These are phyloP conservation scores for Solanum hybrid DNA, from an alignment of 305 asterid species.

Conservation along the genomic window DNA sequence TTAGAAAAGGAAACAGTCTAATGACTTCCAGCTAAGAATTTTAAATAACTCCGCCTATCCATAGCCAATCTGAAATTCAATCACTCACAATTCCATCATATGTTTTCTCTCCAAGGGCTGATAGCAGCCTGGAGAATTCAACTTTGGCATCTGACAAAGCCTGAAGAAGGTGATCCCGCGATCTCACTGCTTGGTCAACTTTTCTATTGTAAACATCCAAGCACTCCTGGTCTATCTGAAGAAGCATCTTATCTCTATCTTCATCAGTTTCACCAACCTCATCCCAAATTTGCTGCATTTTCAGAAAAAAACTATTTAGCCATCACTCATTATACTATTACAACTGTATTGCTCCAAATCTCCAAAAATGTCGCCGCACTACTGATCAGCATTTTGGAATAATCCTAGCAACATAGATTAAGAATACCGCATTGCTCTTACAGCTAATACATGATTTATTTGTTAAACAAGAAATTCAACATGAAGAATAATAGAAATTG, in stretches of 20 bases:
- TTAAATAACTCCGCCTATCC: background rate
- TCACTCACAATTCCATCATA: slow-evolving; percentile 60
- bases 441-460: background rate
- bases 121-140: slow-evolving; percentile 64
- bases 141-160: slow-evolving; percentile 73
- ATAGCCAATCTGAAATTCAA: background rate
- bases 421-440: background rate
- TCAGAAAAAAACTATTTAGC: background rate
- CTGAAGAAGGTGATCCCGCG: slow-evolving; percentile 77
- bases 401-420: background rate
- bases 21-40: background rate
- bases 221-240: slow-evolving; percentile 92
- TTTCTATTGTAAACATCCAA: slow-evolving; percentile 88
- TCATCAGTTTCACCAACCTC: slow-evolving; percentile 96
- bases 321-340: background rate
- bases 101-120: slow-evolving; percentile 84
- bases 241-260: slow-evolving; percentile 74
- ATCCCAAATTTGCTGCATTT: slow-evolving; percentile 88
- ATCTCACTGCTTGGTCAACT: slow-evolving; percentile 75
- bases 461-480: background rate
- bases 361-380: background rate
- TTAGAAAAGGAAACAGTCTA: background rate
- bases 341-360: background rate
- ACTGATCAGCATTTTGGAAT: background rate
- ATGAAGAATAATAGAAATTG: background rate